A percentile compares a stretch with the other conserved stretches of the same genome.
Evolutionary conservation across 2,329 filamentous ascomycete species (phyloP).

Genomic region (Ophiosphaerella korrae): DNA sequence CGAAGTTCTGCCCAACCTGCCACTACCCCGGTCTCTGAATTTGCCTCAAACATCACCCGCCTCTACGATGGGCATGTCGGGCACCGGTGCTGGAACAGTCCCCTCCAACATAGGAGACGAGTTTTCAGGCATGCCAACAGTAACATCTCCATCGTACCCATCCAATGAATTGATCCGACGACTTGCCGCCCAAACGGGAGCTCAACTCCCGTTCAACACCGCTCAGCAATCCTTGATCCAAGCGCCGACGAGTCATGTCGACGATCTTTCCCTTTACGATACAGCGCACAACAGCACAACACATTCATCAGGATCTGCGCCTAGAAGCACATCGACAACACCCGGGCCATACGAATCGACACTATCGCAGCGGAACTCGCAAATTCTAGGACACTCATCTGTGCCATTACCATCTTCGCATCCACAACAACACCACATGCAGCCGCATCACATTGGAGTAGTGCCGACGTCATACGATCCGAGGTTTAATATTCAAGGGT

Average conservation of each 20-base stretch:
- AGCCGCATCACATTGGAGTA: constrained; percentile 38
- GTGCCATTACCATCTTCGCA: constrained; percentile 34
- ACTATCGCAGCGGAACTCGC: constrained; percentile 31
- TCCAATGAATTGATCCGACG: constrained; percentile 42
- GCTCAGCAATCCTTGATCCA: constrained; percentile 39
- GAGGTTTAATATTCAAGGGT: constrained; percentile 38
- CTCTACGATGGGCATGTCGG: constrained; percentile 34
- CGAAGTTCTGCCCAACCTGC: constrained; percentile 65
- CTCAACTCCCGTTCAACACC: constrained; percentile 41
- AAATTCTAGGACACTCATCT: constrained; percentile 27
- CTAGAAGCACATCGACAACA: constrained; percentile 40
- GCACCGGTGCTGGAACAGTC: constrained; percentile 29
- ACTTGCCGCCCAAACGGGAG: constrained; percentile 42
- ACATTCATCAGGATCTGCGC: constrained; percentile 40
- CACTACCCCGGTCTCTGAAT: constrained; percentile 43
- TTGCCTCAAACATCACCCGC: constrained; percentile 33
- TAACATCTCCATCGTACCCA: constrained; percentile 38
- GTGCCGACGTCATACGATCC: constrained; percentile 40
- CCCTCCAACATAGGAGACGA: constrained; percentile 40
- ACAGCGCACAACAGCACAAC: constrained; percentile 35
- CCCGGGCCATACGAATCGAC: constrained; percentile 41
- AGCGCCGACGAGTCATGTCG: constrained; percentile 38
- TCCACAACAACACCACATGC: constrained; percentile 34
- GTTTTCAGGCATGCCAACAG: constrained; percentile 28
- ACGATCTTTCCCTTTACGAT: constrained; percentile 44